A percentile compares a stretch with the other conserved stretches of the same genome.
Evolutionary conservation across 2,329 filamentous ascomycete genomes (phyloP).

Genomic region (Fusarium setosum): DNA sequence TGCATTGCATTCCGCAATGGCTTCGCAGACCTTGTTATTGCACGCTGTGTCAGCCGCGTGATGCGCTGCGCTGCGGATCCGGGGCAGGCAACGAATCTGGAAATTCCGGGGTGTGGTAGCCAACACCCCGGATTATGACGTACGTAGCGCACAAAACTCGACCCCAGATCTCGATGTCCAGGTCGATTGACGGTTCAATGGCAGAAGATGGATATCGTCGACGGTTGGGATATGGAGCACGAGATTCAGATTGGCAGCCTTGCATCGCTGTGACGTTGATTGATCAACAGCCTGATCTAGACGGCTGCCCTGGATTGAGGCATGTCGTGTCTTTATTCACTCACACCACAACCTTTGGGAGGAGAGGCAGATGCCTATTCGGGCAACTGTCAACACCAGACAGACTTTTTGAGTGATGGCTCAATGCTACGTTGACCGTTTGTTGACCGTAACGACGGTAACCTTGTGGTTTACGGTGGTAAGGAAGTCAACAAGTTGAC

Average conservation of each 20-base stretch:
- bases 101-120: conserved; percentile 26
- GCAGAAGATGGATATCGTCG: conserved; percentile 17
- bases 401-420: background rate
- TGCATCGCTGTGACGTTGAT: conserved; percentile 32
- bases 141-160: conserved; percentile 31
- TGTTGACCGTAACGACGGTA: background rate
- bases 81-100: conserved; percentile 11
- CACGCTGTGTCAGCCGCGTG: conserved; percentile 16
- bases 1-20: background rate
- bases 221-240: conserved; percentile 13
- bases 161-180: conserved; percentile 38
- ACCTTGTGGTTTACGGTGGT: too few species aligned
- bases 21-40: background rate
- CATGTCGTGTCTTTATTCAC: conserved; percentile 22
- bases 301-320: conserved; percentile 2
- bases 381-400: background rate
- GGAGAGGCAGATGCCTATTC: background rate
- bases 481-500: background rate
- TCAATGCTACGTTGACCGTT: conserved; percentile 10
- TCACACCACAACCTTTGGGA: conserved; percentile 13
- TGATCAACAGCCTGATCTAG: conserved; percentile 23
- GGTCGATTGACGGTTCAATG: conserved; percentile 6
- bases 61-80: conserved; percentile 7
- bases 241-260: conserved; percentile 19
- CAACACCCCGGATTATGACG: conserved; percentile 39